A percentile compares a stretch with the other conserved stretches of the same genome.
These are phyloP conservation scores for Fusarium sp. DNA, from an alignment of 2,329 filamentous ascomycete genomes.

Conservation along the genomic window DNA sequence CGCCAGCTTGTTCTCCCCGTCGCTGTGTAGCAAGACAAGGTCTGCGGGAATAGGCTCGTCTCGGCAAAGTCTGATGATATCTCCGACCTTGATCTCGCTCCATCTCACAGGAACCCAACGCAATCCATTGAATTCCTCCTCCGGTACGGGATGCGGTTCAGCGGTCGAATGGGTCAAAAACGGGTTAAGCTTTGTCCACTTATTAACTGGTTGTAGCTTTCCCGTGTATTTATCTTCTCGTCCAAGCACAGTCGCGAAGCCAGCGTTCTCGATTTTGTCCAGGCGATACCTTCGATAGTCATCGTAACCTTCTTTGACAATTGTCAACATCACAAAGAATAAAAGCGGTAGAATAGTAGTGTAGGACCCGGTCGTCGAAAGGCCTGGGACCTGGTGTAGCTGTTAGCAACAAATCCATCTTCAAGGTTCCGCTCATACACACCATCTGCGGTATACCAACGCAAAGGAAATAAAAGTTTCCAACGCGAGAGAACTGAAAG, in stretches of 20 bases:
- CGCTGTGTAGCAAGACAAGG: conserved; percentile 79
- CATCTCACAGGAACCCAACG: conserved; percentile 63
- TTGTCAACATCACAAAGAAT: conserved; percentile 82
- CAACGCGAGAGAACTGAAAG: conserved; percentile 86
- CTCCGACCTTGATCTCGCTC: conserved; percentile 60
- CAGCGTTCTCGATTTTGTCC: conserved; percentile 82
- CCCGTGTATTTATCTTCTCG: conserved; percentile 48
- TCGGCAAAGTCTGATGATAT: conserved; percentile 62
- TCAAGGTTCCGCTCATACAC: conserved; percentile 8
- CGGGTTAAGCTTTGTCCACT: conserved; percentile 46
- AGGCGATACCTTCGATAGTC: conserved; percentile 82
- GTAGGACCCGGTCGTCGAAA: conserved; percentile 79
- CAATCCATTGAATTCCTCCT: conserved; percentile 68
- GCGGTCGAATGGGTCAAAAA: conserved; percentile 45
- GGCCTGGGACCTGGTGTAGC: conserved; percentile 64
- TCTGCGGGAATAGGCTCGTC: conserved; percentile 88
- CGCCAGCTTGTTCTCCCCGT: conserved; percentile 80
- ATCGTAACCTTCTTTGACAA: conserved; percentile 88
- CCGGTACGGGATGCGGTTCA: conserved; percentile 48
- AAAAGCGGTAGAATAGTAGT: conserved; percentile 79
- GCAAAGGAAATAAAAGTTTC: conserved; percentile 88
- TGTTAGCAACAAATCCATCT: conserved; percentile 15
- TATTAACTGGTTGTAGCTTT: conserved; percentile 35
- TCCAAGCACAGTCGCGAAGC: conserved; percentile 58
- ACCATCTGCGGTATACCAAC: conserved; percentile 83